Percentiles rank a stretch among this genome's conserved stretches.
Conservation (phyloP, 164 flowering plant species). For the Annona squamosa region DNA sequence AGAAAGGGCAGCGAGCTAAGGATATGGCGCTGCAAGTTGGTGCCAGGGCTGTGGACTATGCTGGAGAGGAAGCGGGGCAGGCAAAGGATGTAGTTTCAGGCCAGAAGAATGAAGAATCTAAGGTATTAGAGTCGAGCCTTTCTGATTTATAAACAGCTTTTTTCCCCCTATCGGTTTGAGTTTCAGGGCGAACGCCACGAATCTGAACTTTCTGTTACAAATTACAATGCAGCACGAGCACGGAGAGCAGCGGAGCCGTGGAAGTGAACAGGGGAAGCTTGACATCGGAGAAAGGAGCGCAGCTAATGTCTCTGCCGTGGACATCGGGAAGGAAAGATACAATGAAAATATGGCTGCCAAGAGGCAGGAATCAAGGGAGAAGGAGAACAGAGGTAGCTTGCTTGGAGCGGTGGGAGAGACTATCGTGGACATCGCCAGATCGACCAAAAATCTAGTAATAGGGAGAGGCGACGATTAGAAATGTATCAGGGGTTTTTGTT, state of each 20-base stretch:
- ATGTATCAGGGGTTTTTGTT: conserved; percentile 23
- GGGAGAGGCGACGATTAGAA: conserved; percentile 18
- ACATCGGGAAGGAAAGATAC: too few species aligned
- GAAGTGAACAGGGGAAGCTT: background rate
- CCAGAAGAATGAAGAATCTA: background rate
- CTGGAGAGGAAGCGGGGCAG: conserved; percentile 12
- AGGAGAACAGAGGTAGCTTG: conserved; percentile 19
- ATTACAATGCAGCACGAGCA: background rate
- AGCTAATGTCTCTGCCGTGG: background rate
- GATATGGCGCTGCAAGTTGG: conserved; percentile 6
- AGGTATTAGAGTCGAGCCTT: background rate
- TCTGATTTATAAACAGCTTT: too few species aligned
- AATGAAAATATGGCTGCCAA: background rate
- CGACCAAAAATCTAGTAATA: conserved; percentile 37
- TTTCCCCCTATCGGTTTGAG: too few species aligned
- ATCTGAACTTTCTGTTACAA: too few species aligned
- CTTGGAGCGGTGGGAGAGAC: conserved; percentile 67
- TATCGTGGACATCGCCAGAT: conserved; percentile 46
- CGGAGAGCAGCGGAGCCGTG: background rate
- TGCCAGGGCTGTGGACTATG: conserved; percentile 1
- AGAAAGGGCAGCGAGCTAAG: conserved; percentile 18
- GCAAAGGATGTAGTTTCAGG: conserved; percentile 25
- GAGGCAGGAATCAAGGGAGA: background rate
- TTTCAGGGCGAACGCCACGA: too few species aligned
- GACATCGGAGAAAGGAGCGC: background rate